Conservation (phyloP, 306 rosid species). For the Aeschynomene evenia region DNA sequence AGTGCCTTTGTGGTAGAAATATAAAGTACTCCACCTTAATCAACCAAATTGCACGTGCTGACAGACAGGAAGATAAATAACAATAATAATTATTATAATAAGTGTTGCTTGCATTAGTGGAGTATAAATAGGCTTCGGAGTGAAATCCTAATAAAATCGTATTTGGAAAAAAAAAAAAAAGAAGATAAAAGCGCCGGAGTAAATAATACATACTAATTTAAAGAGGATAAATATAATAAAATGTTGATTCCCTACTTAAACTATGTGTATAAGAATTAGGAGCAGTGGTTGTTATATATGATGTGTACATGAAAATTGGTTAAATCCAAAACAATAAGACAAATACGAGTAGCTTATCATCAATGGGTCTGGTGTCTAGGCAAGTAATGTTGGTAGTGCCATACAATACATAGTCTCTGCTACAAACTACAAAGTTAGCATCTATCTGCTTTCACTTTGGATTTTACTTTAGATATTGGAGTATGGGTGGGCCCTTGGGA, state of each 20-base stretch:
- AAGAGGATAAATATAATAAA: too few species aligned
- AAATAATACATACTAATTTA: background rate
- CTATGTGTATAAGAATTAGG: background rate
- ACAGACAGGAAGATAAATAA: background rate
- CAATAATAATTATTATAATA: too few species aligned
- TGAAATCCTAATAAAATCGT: too few species aligned
- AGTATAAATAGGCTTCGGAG: background rate
- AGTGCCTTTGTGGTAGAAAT: background rate
- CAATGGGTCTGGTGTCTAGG: constrained; percentile 3
- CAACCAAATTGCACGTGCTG: background rate
- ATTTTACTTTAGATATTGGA: background rate
- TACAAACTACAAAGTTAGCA: background rate
- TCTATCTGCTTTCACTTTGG: background rate
- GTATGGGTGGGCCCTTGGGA: constrained; percentile 11
- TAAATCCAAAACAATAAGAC: background rate
- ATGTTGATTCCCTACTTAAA: too few species aligned
- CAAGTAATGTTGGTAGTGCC: background rate
- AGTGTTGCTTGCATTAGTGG: background rate
- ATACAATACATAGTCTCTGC: background rate
- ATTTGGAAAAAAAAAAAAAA: too few species aligned
- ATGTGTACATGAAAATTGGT: background rate
- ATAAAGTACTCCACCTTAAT: background rate
- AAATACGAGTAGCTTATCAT: background rate
- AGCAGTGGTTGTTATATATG: background rate
- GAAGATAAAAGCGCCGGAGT: too few species aligned